These are phyloP conservation scores for Gamarada debralockiae DNA, from an alignment of 495 filamentous ascomycete genomes.

Conservation along the genomic window DNA sequence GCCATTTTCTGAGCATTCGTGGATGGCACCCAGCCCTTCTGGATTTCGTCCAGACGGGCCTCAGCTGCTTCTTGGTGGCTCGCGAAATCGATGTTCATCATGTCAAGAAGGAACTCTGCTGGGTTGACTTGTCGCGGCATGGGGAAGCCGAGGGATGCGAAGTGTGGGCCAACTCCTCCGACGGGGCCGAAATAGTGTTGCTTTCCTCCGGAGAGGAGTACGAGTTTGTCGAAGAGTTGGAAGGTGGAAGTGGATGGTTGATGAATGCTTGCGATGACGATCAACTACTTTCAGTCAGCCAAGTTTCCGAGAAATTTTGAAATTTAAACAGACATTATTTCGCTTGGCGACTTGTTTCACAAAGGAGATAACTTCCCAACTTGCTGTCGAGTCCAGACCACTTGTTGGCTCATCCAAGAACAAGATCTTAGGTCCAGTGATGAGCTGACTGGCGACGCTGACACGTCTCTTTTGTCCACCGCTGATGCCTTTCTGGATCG, in stretches of 20 bases:
- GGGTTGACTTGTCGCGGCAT: conserved; percentile 69
- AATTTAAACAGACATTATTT: conserved; percentile 53
- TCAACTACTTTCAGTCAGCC: conserved; percentile 38
- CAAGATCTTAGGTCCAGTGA: conserved; percentile 72
- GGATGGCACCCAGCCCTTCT: conserved; percentile 38
- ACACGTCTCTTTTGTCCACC: conserved; percentile 77
- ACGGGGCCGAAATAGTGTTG: conserved; percentile 67
- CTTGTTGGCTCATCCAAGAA: conserved; percentile 83
- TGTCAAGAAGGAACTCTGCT: conserved; percentile 71
- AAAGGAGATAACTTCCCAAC: conserved; percentile 64
- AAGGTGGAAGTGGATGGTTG: conserved; percentile 77
- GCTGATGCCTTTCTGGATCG: conserved; percentile 72
- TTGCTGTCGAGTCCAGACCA: conserved; percentile 69
- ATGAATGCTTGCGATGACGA: conserved; percentile 77
- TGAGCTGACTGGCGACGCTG: conserved; percentile 74
- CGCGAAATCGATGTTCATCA: conserved; percentile 71
- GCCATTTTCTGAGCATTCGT: not conserved
- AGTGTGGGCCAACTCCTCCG: conserved; percentile 48
- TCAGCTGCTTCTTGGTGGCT: conserved; percentile 37
- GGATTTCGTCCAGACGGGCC: conserved; percentile 36
- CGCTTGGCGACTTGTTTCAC: conserved; percentile 56
- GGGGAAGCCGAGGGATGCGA: conserved; percentile 49
- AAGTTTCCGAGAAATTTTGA: not conserved
- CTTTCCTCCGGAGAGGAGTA: conserved; percentile 65
- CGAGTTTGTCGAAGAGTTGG: conserved; percentile 71